Evolutionary conservation across 2,329 filamentous ascomycete species (phyloP), one percentile per base, ranked within the genome.

Genomic region (Nemania sp.): DNA sequence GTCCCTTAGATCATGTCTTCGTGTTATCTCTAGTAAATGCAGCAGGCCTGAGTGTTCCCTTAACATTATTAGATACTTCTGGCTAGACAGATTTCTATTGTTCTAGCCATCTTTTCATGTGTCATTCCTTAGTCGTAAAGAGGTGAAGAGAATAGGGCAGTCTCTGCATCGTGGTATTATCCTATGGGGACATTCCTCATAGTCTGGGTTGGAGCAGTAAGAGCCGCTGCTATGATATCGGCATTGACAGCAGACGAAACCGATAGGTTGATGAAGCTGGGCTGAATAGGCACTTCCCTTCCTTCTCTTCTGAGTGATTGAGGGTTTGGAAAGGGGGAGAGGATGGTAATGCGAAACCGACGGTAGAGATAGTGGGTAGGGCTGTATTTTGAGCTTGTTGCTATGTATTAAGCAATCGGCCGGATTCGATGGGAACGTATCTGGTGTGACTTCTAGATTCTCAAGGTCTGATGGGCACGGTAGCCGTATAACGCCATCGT

Each of bases 181-280:
- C 38, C 64, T 73, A 55, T 76, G 75, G 10, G 73, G 72, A 26
- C 75, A 76, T 18, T 71, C 55, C 0, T 61, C 61, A 15, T 66
- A 51, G 35, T 73, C 60, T 13, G 75, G 75, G 20, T 76, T 76
- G 15, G 74, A 75, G 66, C 74, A 76, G 53, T 64, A 66, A 32
- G 59, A 71, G 6, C 75, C 75, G 56, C 73, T 76, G 61, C 75
- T 76, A 13, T 60, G 66, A 47, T 74, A 76, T 11, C 53, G 60
- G 41, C 75, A 76, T 20, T 71, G 58, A 38, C 75, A 76, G 56
- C 75, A 76, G 10, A 73, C 70, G 64, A 76, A 76, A 52, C 75
- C 75, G 26, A 75, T 76, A 26, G 75, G 75, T 52, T 76, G 75
- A 62, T 76, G 75, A 5, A 47, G 27, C 4, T 69, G 56, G 18